Evolutionary conservation across 2,329 filamentous ascomycete genomes (phyloP), one percentile per base, ranked within the genome.

Genomic region (Leptographium radiaticola): DNA sequence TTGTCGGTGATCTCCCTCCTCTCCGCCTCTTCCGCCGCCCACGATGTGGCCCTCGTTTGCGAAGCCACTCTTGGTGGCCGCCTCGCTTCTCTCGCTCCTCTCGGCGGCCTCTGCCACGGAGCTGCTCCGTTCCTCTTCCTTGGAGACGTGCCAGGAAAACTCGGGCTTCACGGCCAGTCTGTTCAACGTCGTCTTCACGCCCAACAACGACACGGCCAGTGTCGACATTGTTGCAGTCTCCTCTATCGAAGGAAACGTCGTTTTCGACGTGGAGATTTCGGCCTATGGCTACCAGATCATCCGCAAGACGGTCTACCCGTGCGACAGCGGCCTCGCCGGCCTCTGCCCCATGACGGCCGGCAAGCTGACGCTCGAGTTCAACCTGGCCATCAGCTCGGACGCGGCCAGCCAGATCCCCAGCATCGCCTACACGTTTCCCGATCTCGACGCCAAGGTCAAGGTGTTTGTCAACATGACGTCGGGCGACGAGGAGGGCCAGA

Each of bases 341-440:
- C 76, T 94, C 65, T 94, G 88, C 66, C 87, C 87, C 46, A 90
- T 93, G 87, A 81, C 77, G 57, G 77, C 86, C 6, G 87, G 86
- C 56, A 79, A 82, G 56, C 62, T 68, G 51, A 59, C 60, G 53
- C 62, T 67, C 58, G 64, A 61, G 50, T 86, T 85, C 64, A 86
- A 86, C 64, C 67, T 87, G 39, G 68, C 71, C 7, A 68, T 89
- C 44, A 70, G 75, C 20, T 25, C 25, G 25, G 61, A 67, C 18
- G 70, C 74, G 52, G 76, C 84, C 34, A 71, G 70, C 20, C 67
- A 78, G 53, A 82, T 94, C 64, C 89, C 89, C 54, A 75, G 79
- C 48, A 89, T 94, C 62, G 84, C 87, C 48, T 95, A 88, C 67
- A 84, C 77, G 42, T 84, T 94, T 51, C 88, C 88, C 49, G 88